phyloP scores from a whole-genome alignment of 164 flowering plant species.

The Chimonanthus salicifolius region DNA sequence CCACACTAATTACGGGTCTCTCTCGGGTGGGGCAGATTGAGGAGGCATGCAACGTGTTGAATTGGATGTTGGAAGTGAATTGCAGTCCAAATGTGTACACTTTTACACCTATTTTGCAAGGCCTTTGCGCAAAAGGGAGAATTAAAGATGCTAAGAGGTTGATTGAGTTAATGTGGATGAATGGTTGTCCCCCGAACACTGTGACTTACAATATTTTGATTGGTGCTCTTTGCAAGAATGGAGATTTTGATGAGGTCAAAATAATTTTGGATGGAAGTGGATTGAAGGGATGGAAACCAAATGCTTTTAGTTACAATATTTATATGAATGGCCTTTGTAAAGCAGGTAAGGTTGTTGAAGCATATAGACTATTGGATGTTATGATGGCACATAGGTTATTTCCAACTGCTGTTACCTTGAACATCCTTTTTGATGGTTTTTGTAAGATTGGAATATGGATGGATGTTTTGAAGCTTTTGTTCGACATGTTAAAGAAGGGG shows the following conservation, averaged over 20 bases:
- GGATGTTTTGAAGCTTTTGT: conserved; percentile 3
- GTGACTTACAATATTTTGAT: conserved; percentile 10
- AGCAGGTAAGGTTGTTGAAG: conserved; percentile 20
- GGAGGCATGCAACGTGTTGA: conserved; percentile 4
- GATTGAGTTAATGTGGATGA: conserved; percentile 1
- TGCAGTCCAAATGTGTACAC: conserved; percentile 7
- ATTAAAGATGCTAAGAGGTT: not conserved
- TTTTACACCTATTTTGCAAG: conserved; percentile 5
- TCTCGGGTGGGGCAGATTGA: conserved; percentile 3
- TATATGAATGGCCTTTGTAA: conserved; percentile 32
- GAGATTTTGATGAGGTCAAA: conserved; percentile 6
- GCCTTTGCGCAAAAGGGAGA: conserved; percentile 3
- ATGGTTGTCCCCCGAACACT: conserved; percentile 2
- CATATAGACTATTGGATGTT: conserved; percentile 2
- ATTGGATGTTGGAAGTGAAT: conserved; percentile 1
- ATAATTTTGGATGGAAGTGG: not conserved
- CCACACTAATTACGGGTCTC: conserved; percentile 7
- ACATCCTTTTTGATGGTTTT: conserved; percentile 5
- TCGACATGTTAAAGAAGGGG: conserved; percentile 7
- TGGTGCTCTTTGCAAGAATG: conserved; percentile 7
- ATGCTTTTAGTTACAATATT: conserved; percentile 30
- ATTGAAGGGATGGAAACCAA: conserved; percentile 14
- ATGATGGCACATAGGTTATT: conserved; percentile 2
- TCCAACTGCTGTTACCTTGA: conserved; percentile 3
- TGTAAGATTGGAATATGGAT: conserved; percentile 5